These are phyloP conservation scores for Aspergillus ustus DNA, from an alignment of 2,329 filamentous ascomycete species.

Conservation along the genomic window DNA sequence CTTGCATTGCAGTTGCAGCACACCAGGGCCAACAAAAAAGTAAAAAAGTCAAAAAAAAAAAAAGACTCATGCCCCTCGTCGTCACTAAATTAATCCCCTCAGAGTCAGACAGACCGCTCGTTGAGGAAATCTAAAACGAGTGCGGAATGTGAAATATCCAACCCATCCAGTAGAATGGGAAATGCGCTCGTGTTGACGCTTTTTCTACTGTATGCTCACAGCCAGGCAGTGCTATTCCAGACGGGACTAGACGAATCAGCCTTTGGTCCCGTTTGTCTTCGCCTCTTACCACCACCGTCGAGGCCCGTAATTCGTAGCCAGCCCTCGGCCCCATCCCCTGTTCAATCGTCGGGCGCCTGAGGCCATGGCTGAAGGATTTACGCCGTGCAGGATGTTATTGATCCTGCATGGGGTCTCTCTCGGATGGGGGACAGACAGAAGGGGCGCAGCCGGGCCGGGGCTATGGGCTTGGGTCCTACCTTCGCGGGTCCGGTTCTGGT, in stretches of 20 bases:
- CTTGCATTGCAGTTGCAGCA: background rate
- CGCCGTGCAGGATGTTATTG: conserved; percentile 16
- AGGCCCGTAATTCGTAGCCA: background rate
- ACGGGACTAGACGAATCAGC: too few relatives aligned
- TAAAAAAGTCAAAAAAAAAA: background rate
- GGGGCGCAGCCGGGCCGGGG: conserved; percentile 7
- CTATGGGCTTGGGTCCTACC: background rate
- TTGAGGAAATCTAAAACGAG: background rate
- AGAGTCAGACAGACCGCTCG: background rate
- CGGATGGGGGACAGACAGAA: background rate
- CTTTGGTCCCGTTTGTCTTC: too few relatives aligned
- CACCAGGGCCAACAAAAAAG: background rate
- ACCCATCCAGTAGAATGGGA: too few relatives aligned
- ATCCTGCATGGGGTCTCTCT: conserved; percentile 8
- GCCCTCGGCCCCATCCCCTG: background rate
- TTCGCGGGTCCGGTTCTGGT: background rate
- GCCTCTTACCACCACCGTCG: too few relatives aligned
- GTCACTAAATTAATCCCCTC: background rate
- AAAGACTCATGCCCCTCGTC: background rate
- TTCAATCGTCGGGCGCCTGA: background rate
- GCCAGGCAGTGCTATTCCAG: too few relatives aligned
- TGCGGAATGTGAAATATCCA: background rate
- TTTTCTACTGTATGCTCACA: too few relatives aligned
- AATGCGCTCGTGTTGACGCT: too few relatives aligned
- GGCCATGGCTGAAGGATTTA: background rate